These are phyloP conservation scores for Penicillium sp. DNA, from an alignment of 2,329 filamentous ascomycete genomes.

Conservation along the genomic window DNA sequence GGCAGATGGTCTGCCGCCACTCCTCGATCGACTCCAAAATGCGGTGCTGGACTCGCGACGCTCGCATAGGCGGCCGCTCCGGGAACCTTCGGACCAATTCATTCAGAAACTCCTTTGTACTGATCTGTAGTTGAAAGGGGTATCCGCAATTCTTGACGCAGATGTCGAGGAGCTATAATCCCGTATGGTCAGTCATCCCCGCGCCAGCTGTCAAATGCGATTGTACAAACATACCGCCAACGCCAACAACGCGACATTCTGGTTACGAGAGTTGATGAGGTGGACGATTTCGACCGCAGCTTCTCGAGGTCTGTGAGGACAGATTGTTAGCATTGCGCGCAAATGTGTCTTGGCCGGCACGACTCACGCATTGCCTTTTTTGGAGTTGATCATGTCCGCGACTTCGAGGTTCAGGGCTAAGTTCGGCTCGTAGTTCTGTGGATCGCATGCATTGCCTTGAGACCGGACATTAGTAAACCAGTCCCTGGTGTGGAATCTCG, in stretches of 20 bases:
- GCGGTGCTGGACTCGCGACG: conserved; percentile 82
- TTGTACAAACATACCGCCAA: conserved; percentile 57
- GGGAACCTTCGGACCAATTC: conserved; percentile 95
- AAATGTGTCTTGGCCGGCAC: not conserved
- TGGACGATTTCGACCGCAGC: conserved; percentile 89
- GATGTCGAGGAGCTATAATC: conserved; percentile 77
- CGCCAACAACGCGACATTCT: conserved; percentile 88
- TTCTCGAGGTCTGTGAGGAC: conserved; percentile 68
- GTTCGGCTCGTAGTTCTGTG: conserved; percentile 97
- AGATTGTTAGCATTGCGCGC: conserved; percentile 25
- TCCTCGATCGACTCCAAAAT: conserved; percentile 97
- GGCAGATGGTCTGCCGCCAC: conserved; percentile 97
- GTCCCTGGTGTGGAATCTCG: not conserved
- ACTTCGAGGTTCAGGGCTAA: conserved; percentile 96
- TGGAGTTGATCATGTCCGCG: conserved; percentile 91
- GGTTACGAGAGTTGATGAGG: conserved; percentile 95
- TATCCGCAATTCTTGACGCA: conserved; percentile 99
- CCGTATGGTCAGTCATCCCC: conserved; percentile 11
- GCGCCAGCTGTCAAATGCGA: conserved; percentile 11
- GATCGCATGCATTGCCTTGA: conserved; percentile 83
- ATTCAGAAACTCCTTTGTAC: conserved; percentile 98
- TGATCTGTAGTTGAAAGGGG: conserved; percentile 96
- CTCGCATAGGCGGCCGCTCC: conserved; percentile 82
- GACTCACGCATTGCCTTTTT: conserved; percentile 81
- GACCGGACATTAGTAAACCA: conserved; percentile 10